Evolutionary conservation across 2,329 filamentous ascomycete species (phyloP), one percentile per base, ranked within the genome.

Genomic region (Aureobasidium sp.): DNA sequence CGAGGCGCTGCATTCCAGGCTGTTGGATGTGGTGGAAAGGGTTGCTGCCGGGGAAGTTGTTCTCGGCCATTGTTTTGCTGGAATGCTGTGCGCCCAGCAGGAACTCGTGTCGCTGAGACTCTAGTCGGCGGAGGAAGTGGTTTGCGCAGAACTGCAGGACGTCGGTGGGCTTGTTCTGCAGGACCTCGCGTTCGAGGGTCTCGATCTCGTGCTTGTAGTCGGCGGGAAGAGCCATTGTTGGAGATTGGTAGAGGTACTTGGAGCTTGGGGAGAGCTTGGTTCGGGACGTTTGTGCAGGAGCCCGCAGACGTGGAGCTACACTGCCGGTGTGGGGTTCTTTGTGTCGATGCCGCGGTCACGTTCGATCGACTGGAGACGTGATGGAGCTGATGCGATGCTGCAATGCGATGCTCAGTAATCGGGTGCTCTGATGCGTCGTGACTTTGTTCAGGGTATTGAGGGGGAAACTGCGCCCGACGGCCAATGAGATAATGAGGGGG

Each of bases 1-100:
- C 79, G 63, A 93, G 86, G 65, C 89, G 84, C 65, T 82, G 82
- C 75, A 84, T 83, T 65, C 66, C 68, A 34, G 62, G 58, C 36
- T 64, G 62, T 62, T 55, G 52, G 52, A 72, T 70, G 47, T 72
- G 73, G 68, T 88, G 87, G 69, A 92, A 92, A 39, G 89, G 90
- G 75, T 92, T 94, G 75, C 79, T 81, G 74, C 89, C 91, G 63
- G 88, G 88, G 76, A 95, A 94, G 70, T 80, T 85, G 70, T 83
- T 86, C 73, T 86, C 85, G 68, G 90, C 86, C 88, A 92, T 91
- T 62, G 70, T 70, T 70, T 72, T 74, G 64, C 71, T 70, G 72
- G 76, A 76, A 75, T 78, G 75, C 70, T 77, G 76, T 72, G 78
- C 74, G 67, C 74, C 75, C 67, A 80, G 76, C 69, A 82, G 74